Evolutionary conservation across 352 stramenopile genomes (phyloP).

Genomic region (Globisporangium apiculatum): DNA sequence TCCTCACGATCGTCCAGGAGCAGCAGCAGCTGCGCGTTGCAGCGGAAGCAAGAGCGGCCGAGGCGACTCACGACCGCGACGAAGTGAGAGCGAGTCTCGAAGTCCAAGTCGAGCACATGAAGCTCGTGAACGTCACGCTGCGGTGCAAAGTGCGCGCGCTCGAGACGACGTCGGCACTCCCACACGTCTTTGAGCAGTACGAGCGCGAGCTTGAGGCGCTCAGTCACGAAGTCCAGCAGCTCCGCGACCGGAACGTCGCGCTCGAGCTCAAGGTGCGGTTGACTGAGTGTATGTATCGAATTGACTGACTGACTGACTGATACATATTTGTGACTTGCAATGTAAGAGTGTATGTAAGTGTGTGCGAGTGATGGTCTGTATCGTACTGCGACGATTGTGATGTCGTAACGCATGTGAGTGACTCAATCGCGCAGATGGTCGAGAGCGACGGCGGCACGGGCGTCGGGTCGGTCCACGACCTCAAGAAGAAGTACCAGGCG

Average conservation of each 20-base stretch:
- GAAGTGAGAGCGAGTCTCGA: slow-evolving; percentile 48
- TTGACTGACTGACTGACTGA: too few species aligned
- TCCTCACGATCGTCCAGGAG: slow-evolving; percentile 70
- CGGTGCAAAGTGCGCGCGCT: slow-evolving; percentile 62
- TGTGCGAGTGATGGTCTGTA: too few species aligned
- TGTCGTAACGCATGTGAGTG: neutral
- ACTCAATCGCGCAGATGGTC: slow-evolving; percentile 3
- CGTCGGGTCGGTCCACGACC: slow-evolving; percentile 22
- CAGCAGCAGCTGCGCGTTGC: slow-evolving; percentile 55
- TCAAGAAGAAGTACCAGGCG: slow-evolving; percentile 64
- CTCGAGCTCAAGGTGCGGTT: slow-evolving; percentile 48
- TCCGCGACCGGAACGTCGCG: slow-evolving; percentile 53
- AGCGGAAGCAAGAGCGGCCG: slow-evolving; percentile 32
- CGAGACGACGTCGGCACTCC: slow-evolving; percentile 36
- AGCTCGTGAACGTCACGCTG: slow-evolving; percentile 50
- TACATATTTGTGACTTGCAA: too few species aligned
- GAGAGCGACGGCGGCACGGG: slow-evolving; percentile 11
- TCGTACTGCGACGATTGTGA: neutral
- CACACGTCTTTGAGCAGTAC: slow-evolving; percentile 67
- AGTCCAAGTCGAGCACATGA: slow-evolving; percentile 74
- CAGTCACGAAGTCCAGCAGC: slow-evolving; percentile 42
- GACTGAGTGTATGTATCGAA: neutral
- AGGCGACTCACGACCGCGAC: slow-evolving; percentile 43
- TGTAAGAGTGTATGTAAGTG: too few species aligned
- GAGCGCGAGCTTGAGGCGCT: slow-evolving; percentile 52